phyloP scores from a whole-genome alignment of 257 asterid genomes.

The Ilex asprella region DNA sequence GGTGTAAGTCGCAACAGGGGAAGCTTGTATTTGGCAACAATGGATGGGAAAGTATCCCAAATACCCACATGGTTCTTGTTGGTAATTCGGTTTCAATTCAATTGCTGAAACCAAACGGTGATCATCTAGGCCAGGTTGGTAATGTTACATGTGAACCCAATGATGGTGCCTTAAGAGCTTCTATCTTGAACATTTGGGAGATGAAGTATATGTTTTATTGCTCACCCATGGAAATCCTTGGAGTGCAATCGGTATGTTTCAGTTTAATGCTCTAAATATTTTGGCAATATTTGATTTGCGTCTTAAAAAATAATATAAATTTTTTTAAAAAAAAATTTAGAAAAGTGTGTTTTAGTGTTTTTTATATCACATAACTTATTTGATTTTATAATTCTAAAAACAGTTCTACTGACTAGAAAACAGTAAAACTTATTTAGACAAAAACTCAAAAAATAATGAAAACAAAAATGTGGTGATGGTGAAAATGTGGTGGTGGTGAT shows the following conservation, averaged over 20 bases:
- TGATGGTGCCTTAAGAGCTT: conserved; percentile 1
- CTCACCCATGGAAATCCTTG: conserved; percentile 30
- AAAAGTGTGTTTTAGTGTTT: too few relatives aligned
- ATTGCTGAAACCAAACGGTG: conserved; percentile 13
- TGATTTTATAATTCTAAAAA: too few relatives aligned
- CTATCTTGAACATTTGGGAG: conserved; percentile 21
- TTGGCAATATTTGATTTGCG: too few relatives aligned
- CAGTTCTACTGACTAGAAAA: too few relatives aligned
- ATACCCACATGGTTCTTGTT: conserved; percentile 18
- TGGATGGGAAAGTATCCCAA: conserved; percentile 41
- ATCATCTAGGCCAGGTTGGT: conserved; percentile 19
- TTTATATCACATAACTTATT: too few relatives aligned
- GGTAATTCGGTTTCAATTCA: conserved; percentile 23
- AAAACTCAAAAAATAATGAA: too few relatives aligned
- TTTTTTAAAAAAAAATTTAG: too few relatives aligned
- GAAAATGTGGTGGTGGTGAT: too few relatives aligned
- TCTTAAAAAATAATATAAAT: too few relatives aligned
- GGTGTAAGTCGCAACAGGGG: conserved; percentile 23
- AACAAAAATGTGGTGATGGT: too few relatives aligned
- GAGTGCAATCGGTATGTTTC: conserved; percentile 39
- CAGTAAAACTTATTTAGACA: too few relatives aligned
- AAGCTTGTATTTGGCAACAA: conserved; percentile 35
- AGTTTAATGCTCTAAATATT: too few relatives aligned
- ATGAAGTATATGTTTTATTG: conserved; percentile 30
- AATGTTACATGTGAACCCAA: conserved; percentile 25